Evolutionary conservation across 148 eudicot species (phyloP), one percentile per base, ranked within the genome.

Genomic region (Amaranthus cruentus): DNA sequence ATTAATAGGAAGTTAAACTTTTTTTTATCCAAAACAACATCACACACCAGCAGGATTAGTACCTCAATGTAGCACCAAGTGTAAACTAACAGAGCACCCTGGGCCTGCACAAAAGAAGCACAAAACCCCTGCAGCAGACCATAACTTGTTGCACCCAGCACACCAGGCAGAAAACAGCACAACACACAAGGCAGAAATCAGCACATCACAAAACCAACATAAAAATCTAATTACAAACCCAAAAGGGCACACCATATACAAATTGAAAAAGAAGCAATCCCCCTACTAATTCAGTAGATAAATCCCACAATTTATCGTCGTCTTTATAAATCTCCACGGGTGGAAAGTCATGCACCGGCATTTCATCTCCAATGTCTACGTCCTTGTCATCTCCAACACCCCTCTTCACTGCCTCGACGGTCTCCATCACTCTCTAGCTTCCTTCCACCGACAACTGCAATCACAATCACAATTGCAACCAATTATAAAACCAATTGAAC

Each of bases 251-350:
- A 28, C 38, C 1, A 28, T 28, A 28, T 28, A 28, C 38, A 28
- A 28, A 28, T 28, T 28, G 38, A 28, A 28, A 28, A 28, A 28
- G n/a, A 28, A 28, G 38, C 38, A 28, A 28, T 28, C 38, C 38
- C 38, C 38, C 38, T 28, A 28, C 38, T 28, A 28, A 28, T 28
- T 28, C 38, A 28, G 38, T 28, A 28, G 38, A 28, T 28, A 28
- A 28, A 44, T 62, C 72, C 6, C 65, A 75, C 9, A 69, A 68
- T 5, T 57, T 78, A n/a, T 80, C 97, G 71, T 90, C 88, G 75
- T 92, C 97, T 76, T 88, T 92, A 70, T 92, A 96, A 77, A 90
- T 88, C 79, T 88, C 96, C 69, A 90, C 85, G 0, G 86, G 93
- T 5, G 91, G 96, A 63, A 87, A 85, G 76, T 84, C 83, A 55